These are phyloP conservation scores for Colletotrichum tanaceti DNA, from an alignment of 2,329 filamentous ascomycete species.

Conservation along the genomic window DNA sequence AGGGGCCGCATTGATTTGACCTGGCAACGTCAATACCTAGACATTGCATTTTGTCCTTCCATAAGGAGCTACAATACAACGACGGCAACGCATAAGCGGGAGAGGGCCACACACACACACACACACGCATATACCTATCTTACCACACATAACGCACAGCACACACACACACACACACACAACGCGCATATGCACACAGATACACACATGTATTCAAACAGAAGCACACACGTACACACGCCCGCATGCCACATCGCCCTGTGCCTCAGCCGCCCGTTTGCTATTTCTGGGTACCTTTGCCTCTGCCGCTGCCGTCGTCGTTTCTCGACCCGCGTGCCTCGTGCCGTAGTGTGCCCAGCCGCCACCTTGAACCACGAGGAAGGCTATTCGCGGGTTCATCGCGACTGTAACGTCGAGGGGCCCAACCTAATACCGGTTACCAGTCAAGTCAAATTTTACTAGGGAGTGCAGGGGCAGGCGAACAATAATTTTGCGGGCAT, in stretches of 20 bases:
- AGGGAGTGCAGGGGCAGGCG: neutral
- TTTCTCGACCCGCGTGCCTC: slow-evolving; percentile 20
- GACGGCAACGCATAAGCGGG: slow-evolving; percentile 32
- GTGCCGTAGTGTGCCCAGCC: slow-evolving; percentile 16
- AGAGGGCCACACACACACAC: slow-evolving; percentile 19
- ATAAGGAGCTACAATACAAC: neutral
- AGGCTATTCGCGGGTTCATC: neutral
- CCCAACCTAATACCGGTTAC: neutral
- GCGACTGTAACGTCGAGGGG: slow-evolving; percentile 8
- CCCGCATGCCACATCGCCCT: neutral
- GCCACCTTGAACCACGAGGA: neutral
- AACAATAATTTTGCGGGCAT: neutral
- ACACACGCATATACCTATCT: too few relatives aligned
- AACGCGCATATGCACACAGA: slow-evolving; percentile 4
- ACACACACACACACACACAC: slow-evolving; percentile 4
- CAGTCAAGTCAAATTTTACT: neutral
- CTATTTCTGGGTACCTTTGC: slow-evolving; percentile 13
- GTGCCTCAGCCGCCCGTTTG: slow-evolving; percentile 31
- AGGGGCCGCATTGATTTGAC: neutral
- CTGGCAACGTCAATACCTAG: slow-evolving; percentile 25
- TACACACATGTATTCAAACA: neutral
- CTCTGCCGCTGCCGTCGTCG: neutral
- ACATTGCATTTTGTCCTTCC: slow-evolving; percentile 10
- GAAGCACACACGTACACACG: neutral
- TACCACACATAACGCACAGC: slow-evolving; percentile 14